Conservation (phyloP, 176 grass and related monocot genomes). For the Oropetium thomaeum region DNA sequence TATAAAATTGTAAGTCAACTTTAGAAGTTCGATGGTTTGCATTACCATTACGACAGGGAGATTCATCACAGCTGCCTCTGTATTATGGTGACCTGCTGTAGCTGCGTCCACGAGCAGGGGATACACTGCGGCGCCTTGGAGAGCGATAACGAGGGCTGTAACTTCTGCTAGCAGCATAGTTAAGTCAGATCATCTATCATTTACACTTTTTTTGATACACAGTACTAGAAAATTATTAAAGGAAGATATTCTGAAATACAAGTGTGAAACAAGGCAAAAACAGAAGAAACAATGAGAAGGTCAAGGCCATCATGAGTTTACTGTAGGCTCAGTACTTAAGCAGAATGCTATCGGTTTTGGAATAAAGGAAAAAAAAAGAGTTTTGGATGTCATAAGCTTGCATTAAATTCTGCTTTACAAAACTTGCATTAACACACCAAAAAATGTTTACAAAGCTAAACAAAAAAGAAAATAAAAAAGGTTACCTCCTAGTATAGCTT, state of each 20-base stretch:
- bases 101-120: slow-evolving; percentile 60
- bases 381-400: too few relatives aligned
- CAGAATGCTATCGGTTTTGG: not conserved
- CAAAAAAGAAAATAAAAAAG: not conserved
- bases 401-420: too few relatives aligned
- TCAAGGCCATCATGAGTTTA: not conserved
- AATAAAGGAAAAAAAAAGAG: too few relatives aligned
- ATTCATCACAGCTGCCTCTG: slow-evolving; percentile 35
- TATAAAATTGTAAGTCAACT: not conserved
- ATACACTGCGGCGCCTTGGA: slow-evolving; percentile 69
- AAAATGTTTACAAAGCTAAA: not conserved
- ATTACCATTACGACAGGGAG: slow-evolving; percentile 67
- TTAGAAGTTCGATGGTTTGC: not conserved
- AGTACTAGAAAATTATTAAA: not conserved
- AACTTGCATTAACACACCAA: not conserved
- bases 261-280: not conserved
- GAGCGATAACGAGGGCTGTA: slow-evolving; percentile 82
- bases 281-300: not conserved
- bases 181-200: slow-evolving; percentile 14
- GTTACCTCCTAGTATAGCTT: slow-evolving; percentile 90
- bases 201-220: not conserved
- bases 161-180: slow-evolving; percentile 57
- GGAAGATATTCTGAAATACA: not conserved
- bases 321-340: not conserved
- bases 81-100: slow-evolving; percentile 67